These are phyloP conservation scores for Thalassiosira ordinaria DNA, from an alignment of 352 stramenopile species.

Conservation along the genomic window DNA sequence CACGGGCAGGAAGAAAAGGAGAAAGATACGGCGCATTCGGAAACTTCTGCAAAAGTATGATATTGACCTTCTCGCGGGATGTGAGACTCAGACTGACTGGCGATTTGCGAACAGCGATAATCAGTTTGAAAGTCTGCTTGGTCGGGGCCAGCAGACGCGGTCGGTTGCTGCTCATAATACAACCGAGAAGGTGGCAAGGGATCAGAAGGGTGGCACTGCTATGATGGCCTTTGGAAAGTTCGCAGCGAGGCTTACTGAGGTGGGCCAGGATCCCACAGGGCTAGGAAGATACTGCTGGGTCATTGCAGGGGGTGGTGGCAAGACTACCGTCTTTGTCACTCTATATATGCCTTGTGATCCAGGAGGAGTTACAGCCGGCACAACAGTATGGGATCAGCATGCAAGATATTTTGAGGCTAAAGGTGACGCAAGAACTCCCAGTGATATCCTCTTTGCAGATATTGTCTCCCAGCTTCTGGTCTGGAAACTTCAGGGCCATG, in stretches of 20 bases:
- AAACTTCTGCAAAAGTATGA: slow-evolving; percentile 11
- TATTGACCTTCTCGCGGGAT: slow-evolving; percentile 4
- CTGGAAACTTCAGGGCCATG: neutral
- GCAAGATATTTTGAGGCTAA: slow-evolving; percentile 6
- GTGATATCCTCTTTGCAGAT: slow-evolving; percentile 7
- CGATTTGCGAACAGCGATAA: neutral
- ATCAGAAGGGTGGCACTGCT: slow-evolving; percentile 24
- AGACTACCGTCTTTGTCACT: neutral
- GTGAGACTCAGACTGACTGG: slow-evolving; percentile 31
- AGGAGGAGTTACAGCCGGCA: neutral
- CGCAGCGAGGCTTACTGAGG: neutral
- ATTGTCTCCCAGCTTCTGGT: neutral
- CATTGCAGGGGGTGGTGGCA: neutral
- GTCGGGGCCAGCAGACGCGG: neutral
- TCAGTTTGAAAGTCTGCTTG: slow-evolving; percentile 17
- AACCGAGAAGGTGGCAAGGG: neutral
- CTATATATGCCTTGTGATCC: slow-evolving; percentile 11
- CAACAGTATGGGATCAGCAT: slow-evolving; percentile 28
- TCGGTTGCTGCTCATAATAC: slow-evolving; percentile 8
- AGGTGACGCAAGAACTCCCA: slow-evolving; percentile 8
- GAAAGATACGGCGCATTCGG: slow-evolving; percentile 12
- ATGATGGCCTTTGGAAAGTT: slow-evolving; percentile 6
- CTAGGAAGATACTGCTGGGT: slow-evolving; percentile 29
- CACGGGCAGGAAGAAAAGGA: neutral
- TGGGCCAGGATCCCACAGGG: neutral